These are phyloP conservation scores for Xylariaceae sp. DNA, from an alignment of 2,329 filamentous ascomycete species.

Conservation along the genomic window DNA sequence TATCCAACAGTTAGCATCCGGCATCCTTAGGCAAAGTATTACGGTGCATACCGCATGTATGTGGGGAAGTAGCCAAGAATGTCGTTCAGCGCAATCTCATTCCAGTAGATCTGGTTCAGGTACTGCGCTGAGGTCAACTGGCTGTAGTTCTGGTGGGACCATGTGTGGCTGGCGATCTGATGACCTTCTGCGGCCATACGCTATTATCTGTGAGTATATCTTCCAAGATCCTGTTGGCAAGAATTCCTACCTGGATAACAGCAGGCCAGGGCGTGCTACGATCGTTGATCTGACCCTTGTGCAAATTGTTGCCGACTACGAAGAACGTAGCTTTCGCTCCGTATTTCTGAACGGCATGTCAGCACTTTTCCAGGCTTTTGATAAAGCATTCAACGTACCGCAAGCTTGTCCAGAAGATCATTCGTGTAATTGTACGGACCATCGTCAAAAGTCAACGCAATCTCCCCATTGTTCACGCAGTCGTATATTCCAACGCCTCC, in stretches of 20 bases:
- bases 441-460: constrained; percentile 61
- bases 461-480: constrained; percentile 46
- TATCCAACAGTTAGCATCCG: constrained; percentile 16
- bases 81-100: constrained; percentile 33
- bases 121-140: constrained; percentile 28
- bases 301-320: constrained; percentile 49
- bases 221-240: not conserved
- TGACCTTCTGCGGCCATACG: constrained; percentile 34
- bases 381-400: constrained; percentile 19
- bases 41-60: constrained; percentile 29
- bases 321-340: constrained; percentile 60
- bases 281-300: constrained; percentile 47
- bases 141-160: constrained; percentile 34
- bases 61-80: constrained; percentile 34
- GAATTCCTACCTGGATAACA: constrained; percentile 27
- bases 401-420: constrained; percentile 50
- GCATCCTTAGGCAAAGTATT: not conserved
- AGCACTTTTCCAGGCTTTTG: constrained; percentile 7
- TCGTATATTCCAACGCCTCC: constrained; percentile 45
- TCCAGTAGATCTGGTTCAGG: constrained; percentile 32
- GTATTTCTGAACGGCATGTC: constrained; percentile 39
- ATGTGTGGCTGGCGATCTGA: constrained; percentile 34
- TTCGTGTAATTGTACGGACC: constrained; percentile 56
- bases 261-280: constrained; percentile 32
- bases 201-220: constrained; percentile 22